These are phyloP conservation scores for Botrytis medusae DNA, from an alignment of 2,329 filamentous ascomycete species.

Conservation along the genomic window DNA sequence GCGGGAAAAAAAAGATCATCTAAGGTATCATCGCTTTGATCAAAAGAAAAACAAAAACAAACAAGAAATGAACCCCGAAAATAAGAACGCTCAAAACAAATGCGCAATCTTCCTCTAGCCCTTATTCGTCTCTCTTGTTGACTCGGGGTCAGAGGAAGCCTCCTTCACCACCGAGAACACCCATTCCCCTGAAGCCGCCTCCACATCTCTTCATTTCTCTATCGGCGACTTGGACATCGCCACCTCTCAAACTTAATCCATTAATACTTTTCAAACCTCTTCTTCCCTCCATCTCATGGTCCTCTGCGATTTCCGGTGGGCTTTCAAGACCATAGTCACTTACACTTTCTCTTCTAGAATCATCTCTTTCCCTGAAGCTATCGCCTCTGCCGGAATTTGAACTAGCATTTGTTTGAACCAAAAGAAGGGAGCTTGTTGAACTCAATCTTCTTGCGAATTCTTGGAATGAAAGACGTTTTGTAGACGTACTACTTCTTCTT, in stretches of 20 bases:
- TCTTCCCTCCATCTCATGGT: background rate
- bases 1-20: background rate
- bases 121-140: background rate
- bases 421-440: slow-evolving; percentile 59
- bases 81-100: slow-evolving; percentile 7
- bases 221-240: background rate
- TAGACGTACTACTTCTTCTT: slow-evolving; percentile 53
- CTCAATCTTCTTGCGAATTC: slow-evolving; percentile 60
- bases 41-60: slow-evolving; percentile 2
- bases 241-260: background rate
- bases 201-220: background rate
- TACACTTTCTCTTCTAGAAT: slow-evolving; percentile 29
- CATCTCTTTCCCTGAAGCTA: slow-evolving; percentile 28
- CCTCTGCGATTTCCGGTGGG: background rate
- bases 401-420: slow-evolving; percentile 56
- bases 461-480: slow-evolving; percentile 60
- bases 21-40: slow-evolving; percentile 8
- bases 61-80: background rate
- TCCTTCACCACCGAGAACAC: slow-evolving; percentile 11
- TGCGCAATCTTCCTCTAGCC: background rate
- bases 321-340: slow-evolving; percentile 6
- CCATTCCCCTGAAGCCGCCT: background rate
- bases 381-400: slow-evolving; percentile 34
- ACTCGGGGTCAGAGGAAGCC: background rate
- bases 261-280: background rate